Evolutionary conservation across 1,284 basidiomycete species (phyloP), one percentile per base, ranked within the genome.

Genomic region (Golubevia pallescens): DNA sequence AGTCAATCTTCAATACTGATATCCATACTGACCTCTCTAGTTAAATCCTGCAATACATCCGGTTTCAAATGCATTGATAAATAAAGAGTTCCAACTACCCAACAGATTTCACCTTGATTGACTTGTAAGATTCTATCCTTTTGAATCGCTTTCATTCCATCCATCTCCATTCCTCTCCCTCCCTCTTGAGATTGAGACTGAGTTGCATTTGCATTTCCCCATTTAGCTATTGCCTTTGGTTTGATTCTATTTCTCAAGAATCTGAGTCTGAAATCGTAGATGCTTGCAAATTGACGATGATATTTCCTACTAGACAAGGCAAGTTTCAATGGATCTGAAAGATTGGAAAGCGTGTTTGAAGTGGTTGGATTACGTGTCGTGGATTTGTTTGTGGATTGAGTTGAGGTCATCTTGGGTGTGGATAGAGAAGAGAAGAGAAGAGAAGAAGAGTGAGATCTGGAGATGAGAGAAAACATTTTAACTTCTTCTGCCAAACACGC

Each of bases 1-100:
- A n/a, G n/a, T n/a, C n/a, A n/a, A n/a, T n/a, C n/a, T n/a, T n/a
- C n/a, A n/a, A n/a, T n/a, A n/a, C n/a, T n/a, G n/a, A n/a, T n/a
- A n/a, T n/a, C n/a, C n/a, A n/a, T n/a, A 66, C 73, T 69, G 80
- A 97, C 96, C 80, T 99, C 94, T 81, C 93, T 89, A 13, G 92
- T 94, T 73, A 99, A 90, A 74, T 99, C 97, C 78, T 95, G 92
- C 63, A 99, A 89, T 13, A 99, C 93, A 77, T 98, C 97, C 0
- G 96, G 96, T 85, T 99, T 99, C 65, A 97, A 89, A 2, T 93
- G 93, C 97, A 99, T 98, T 69, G 97, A 93, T 90, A 97, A 92
- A 86, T 98, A 99, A 1, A 98, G 90, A 0, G 96, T 99, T 1
- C 96, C 96, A 66, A 97, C 88, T 69, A 99, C 90, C 86, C 92